Evolutionary conservation across 1,284 basidiomycete genomes (phyloP), one percentile per base, ranked within the genome.

Genomic region (Entoloma clypeatum): DNA sequence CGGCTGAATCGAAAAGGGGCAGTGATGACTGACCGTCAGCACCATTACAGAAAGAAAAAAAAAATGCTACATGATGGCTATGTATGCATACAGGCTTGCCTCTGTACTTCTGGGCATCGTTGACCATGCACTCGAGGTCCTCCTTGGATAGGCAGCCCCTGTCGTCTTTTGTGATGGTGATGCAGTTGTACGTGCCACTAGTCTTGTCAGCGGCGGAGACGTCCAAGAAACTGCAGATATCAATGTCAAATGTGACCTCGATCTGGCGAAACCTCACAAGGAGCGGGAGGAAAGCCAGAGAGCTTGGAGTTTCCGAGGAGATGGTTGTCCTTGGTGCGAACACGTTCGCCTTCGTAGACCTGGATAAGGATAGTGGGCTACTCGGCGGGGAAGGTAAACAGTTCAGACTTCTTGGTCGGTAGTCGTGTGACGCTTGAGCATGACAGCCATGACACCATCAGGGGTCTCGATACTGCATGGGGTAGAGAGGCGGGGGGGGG

Each of bases 381-480:
- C 37, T 67, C 64, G 41, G 69, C 67, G 3, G 52, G 47, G 3
- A 58, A 60, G 0, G 68, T 69, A 16, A 44, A 65, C 60, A 61
- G 64, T 44, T 65, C 59, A 75, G 55, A 90, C 75, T 90, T 92
- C 74, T 87, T 90, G 61, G 89, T 91, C 28, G 90, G 90, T 86
- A 49, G 86, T 83, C 45, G 89, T 90, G 74, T 92, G 92, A 50
- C 88, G 77, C 62, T 79, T 79, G 70, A 92, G 89, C 52, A 93
- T 73, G 23, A 82, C 76, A 35, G 85, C 82, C 72, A 92, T 86
- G 56, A 90, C 83, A 74, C 88, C 89, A 61, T 89, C 89, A 47
- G 86, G 81, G 49, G 87, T 92, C 73, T 92, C 90, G 63, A 93
- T 91, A 71, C n/a, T n/a, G n/a, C n/a, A n/a, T n/a, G n/a, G n/a